phyloP scores from a whole-genome alignment of 208 protist species.

The Crithidia thermophila region DNA sequence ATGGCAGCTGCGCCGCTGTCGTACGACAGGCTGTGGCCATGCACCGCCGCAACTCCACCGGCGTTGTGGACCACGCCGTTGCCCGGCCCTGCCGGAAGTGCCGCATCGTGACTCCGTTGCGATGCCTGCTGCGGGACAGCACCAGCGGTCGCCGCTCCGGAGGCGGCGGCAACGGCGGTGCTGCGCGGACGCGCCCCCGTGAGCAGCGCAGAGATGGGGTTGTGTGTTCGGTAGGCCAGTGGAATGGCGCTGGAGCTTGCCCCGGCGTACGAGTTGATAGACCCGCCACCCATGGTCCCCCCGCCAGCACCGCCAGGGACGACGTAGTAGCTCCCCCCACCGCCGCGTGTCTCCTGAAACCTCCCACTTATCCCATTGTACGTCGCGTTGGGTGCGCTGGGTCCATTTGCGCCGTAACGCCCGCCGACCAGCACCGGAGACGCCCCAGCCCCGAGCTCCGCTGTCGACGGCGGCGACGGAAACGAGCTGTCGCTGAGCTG shows the following conservation, averaged over 20 bases:
- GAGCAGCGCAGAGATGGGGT: slow-evolving; percentile 20
- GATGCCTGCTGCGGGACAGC: background rate
- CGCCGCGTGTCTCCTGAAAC: too few relatives aligned
- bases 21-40: slow-evolving; percentile 9
- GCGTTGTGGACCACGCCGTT: too few relatives aligned
- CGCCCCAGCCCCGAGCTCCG: background rate
- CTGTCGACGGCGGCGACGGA: slow-evolving; percentile 9
- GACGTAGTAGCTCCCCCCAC: background rate
- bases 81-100: background rate
- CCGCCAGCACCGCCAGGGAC: background rate
- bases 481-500: slow-evolving; percentile 7
- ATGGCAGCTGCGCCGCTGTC: background rate
- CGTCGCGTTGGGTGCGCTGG: too few relatives aligned
- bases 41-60: too few relatives aligned
- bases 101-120: too few relatives aligned
- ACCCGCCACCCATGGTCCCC: background rate
- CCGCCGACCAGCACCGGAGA: background rate
- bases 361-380: too few relatives aligned
- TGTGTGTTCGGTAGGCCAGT: background rate
- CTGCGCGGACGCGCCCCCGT: slow-evolving; percentile 2
- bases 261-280: too few relatives aligned
- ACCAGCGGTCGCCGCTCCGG: background rate
- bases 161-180: background rate
- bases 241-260: background rate
- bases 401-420: background rate